phyloP scores from a whole-genome alignment of 2,329 filamentous ascomycete species.

The Diaporthe caulivora region DNA sequence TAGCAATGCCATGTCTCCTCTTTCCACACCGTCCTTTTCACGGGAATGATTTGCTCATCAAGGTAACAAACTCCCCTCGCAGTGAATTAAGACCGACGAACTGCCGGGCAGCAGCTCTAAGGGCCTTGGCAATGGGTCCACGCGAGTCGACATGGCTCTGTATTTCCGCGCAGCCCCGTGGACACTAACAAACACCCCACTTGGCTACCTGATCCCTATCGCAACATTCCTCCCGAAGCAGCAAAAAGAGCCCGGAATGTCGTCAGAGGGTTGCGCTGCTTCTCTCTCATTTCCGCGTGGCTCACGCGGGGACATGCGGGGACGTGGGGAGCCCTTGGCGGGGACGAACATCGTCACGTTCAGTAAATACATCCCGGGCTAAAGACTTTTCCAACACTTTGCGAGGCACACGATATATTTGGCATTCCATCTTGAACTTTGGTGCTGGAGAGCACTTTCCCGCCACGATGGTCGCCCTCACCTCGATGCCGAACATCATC shows the following conservation, averaged over 20 bases:
- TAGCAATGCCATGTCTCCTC: not conserved
- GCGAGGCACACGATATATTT: not conserved
- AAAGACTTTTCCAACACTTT: not conserved
- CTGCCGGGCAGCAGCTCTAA: not conserved
- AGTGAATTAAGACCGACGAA: not conserved
- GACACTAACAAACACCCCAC: not conserved
- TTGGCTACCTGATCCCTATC: not conserved
- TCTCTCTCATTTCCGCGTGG: not conserved
- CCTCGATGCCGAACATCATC: constrained; percentile 16
- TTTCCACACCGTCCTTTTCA: not conserved
- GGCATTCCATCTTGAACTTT: not conserved
- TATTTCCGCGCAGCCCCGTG: not conserved
- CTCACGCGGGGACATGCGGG: not conserved
- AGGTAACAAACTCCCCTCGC: not conserved
- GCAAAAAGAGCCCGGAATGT: not conserved
- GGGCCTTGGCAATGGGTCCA: constrained; percentile 9
- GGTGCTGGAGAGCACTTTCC: not conserved
- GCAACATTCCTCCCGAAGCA: not conserved
- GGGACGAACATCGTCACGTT: not conserved
- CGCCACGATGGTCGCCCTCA: constrained; percentile 19
- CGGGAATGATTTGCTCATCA: not conserved
- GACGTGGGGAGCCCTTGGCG: not conserved
- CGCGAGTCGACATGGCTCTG: constrained; percentile 1
- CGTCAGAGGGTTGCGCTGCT: not conserved
- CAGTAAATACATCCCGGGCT: not conserved